phyloP scores from a whole-genome alignment of 1,139 yeast genomes.

The Lodderomyces pseudojiufengensis region DNA sequence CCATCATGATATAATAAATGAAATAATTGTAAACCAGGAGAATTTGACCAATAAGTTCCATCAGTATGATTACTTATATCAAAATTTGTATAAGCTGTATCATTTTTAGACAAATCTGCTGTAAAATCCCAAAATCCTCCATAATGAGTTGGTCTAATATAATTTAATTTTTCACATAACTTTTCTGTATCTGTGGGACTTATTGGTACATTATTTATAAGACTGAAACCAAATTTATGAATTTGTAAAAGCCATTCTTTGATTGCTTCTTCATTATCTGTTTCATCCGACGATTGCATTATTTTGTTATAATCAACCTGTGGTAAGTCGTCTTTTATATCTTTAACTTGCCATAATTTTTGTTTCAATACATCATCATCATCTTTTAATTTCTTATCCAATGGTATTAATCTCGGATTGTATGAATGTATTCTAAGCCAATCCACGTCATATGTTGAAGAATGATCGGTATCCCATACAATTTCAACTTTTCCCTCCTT shows the following conservation, averaged over 20 bases:
- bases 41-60: slow-evolving; percentile 76
- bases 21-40: slow-evolving; percentile 72
- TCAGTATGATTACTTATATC: slow-evolving; percentile 70
- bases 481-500: slow-evolving; percentile 21
- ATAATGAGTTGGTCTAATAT: slow-evolving; percentile 70
- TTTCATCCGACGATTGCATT: slow-evolving; percentile 31
- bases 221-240: slow-evolving; percentile 59
- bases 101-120: slow-evolving; percentile 65
- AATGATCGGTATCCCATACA: slow-evolving; percentile 29
- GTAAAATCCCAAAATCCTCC: slow-evolving; percentile 86
- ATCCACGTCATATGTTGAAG: slow-evolving; percentile 39
- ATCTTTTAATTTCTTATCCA: slow-evolving; percentile 25
- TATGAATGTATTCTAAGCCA: slow-evolving; percentile 65
- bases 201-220: slow-evolving; percentile 62
- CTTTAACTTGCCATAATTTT: slow-evolving; percentile 48
- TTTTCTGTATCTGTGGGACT: slow-evolving; percentile 59
- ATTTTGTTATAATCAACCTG: slow-evolving; percentile 47
- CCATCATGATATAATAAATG: slow-evolving; percentile 68
- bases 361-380: slow-evolving; percentile 27
- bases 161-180: slow-evolving; percentile 58
- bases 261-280: slow-evolving; percentile 43
- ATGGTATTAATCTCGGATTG: slow-evolving; percentile 45
- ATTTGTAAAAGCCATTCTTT: slow-evolving; percentile 60
- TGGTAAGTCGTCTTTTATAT: slow-evolving; percentile 46
- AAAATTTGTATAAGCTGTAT: slow-evolving; percentile 71